phyloP scores from a whole-genome alignment of 2,329 filamentous ascomycete genomes.

The Epichloe sp. region DNA sequence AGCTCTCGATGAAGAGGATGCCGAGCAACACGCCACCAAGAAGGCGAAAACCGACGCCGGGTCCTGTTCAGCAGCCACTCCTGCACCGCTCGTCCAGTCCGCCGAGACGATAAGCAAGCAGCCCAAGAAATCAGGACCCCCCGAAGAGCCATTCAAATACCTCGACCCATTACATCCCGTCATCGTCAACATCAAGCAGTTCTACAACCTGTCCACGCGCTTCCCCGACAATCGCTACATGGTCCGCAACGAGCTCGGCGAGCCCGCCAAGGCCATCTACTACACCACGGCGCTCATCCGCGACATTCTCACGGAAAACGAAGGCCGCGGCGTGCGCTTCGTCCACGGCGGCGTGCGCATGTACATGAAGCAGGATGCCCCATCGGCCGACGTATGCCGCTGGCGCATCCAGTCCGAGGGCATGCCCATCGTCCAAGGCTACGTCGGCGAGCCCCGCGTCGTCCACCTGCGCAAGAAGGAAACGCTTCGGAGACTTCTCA shows the following conservation, averaged over 20 bases:
- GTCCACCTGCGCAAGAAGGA: constrained; percentile 63
- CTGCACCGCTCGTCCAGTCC: constrained; percentile 6
- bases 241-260: constrained; percentile 83
- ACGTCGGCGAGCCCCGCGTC: constrained; percentile 67
- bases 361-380: constrained; percentile 96
- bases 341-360: constrained; percentile 96
- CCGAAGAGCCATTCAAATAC: constrained; percentile 93
- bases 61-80: constrained; percentile 8
- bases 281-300: constrained; percentile 79
- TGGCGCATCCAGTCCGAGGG: constrained; percentile 97
- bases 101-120: constrained; percentile 19
- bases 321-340: constrained; percentile 85
- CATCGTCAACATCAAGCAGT: constrained; percentile 62
- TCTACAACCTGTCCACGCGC: constrained; percentile 71
- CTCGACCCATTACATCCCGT: constrained; percentile 62
- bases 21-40: constrained; percentile 30
- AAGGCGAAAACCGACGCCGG: constrained; percentile 31
- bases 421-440: constrained; percentile 79
- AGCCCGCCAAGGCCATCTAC: constrained; percentile 90
- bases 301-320: constrained; percentile 75
- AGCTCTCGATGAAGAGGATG: constrained; percentile 20
- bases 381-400: constrained; percentile 71
- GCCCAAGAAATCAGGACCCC: constrained; percentile 35
- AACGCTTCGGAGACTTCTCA: constrained; percentile 69
- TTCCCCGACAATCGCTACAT: constrained; percentile 90